Percentiles rank a stretch among this genome's conserved stretches.
Evolutionary conservation across 2,329 filamentous ascomycete genomes (phyloP).

Genomic region (Sporothrix pseudoabietina): DNA sequence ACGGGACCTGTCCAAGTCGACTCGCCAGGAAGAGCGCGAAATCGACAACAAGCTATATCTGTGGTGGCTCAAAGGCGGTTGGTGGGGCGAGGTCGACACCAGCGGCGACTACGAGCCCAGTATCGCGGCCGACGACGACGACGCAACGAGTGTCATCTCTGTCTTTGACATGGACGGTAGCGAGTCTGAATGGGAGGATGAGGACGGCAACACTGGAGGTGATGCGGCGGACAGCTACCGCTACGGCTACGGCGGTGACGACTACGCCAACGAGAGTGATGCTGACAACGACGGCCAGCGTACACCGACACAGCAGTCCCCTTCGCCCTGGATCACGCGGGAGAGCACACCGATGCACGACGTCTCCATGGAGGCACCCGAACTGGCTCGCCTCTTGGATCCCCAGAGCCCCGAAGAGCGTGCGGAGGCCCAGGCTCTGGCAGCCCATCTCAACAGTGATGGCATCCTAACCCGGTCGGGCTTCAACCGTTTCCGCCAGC

Average conservation of each 20-base stretch:
- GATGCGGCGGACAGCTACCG: constrained; percentile 48
- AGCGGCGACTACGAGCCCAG: constrained; percentile 75
- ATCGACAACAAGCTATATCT: constrained; percentile 75
- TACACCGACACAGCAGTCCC: constrained; percentile 57
- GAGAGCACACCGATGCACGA: constrained; percentile 64
- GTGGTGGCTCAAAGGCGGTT: constrained; percentile 82
- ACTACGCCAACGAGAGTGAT: constrained; percentile 40
- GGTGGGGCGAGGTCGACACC: constrained; percentile 79
- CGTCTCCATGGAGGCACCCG: constrained; percentile 63
- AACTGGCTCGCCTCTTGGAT: constrained; percentile 79
- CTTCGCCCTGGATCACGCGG: constrained; percentile 40
- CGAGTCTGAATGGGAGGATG: constrained; percentile 43
- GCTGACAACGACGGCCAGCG: constrained; percentile 53
- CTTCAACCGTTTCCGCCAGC: constrained; percentile 68
- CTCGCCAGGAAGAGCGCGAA: constrained; percentile 57
- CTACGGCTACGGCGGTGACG: constrained; percentile 50
- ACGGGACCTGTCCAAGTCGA: constrained; percentile 38
- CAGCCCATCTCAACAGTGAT: constrained; percentile 73
- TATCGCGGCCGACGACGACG: constrained; percentile 64
- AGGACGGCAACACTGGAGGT: constrained; percentile 50
- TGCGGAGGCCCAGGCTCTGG: constrained; percentile 77
- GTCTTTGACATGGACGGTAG: constrained; percentile 46
- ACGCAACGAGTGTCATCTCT: constrained; percentile 80
- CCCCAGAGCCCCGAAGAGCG: constrained; percentile 76
- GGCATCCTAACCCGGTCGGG: constrained; percentile 79